Base-by-base conservation (phyloP, 73 alveolate species). In the Stentor roeselii region DNA sequence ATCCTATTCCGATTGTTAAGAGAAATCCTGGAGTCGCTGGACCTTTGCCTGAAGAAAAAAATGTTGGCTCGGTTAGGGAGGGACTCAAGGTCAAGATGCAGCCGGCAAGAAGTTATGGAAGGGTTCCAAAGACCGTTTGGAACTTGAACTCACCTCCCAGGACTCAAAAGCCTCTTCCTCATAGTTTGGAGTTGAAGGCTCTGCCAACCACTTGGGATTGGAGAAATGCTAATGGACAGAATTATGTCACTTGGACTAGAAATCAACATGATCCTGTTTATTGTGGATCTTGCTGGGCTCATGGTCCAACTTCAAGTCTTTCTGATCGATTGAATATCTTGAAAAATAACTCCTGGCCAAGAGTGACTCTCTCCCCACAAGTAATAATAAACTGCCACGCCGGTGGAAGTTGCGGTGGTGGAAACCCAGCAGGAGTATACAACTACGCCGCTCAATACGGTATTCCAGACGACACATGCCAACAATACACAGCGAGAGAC, bases 201-300 rank as follows among this genome's bases (percentile, higher is more conserved):
- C 84, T 92, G 34, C 95, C 97, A 59, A 88, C 84, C 39, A 74
- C 50, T 36, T 84, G 92, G 83, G 97, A 92, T 87, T 92, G 97
- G 97, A 78, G 97, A 82, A 86, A 92, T 59, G 82, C 84, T 59
- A 86, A 77, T 76, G 95, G 95, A n/a, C 84, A 85, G 15, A 93
- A 83, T 78, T 93, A 85, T 82, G 88, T 91, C 42, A 90, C 98
- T 59, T 93, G 95, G 96, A 90, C 91, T 82, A 83, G 84, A 90
- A 93, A 90, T 78, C 91, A 93, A 82, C 95, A 90, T 78, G 88
- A 86, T 85, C 98, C 98, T 60, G 60, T 76, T 39, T 93, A 90
- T 78, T 92, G 97, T 78, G 93, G 95, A 39, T 86, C 92, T 38
- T 90, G 97, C 87, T 92, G 97, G 97, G 93, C 97, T 78, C 95